Conservation (phyloP, 202 grass and related monocot genomes). For the Eragrostis tef region DNA sequence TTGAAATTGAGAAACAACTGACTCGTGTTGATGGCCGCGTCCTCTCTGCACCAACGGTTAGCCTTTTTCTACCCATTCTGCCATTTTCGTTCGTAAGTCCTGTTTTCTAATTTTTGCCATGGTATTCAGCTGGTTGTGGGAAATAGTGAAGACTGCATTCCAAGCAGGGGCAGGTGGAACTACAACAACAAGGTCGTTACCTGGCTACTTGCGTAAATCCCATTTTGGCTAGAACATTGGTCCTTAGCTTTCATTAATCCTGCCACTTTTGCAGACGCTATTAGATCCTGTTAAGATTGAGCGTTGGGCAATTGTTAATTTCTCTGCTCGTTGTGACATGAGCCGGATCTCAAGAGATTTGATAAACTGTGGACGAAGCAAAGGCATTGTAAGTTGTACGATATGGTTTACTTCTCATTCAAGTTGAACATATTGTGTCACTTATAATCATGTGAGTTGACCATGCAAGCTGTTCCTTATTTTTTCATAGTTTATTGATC, state of each 20-base stretch:
- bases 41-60: constrained; percentile 76
- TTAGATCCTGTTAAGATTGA: constrained; percentile 68
- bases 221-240: constrained; percentile 26
- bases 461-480: constrained; percentile 37
- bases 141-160: constrained; percentile 66
- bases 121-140: constrained; percentile 69
- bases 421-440: constrained; percentile 21
- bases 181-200: constrained; percentile 81
- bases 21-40: constrained; percentile 67
- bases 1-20: constrained; percentile 73
- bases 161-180: constrained; percentile 78
- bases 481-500: constrained; percentile 61
- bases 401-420: constrained; percentile 22
- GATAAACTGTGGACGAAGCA: constrained; percentile 78
- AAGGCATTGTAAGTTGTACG: constrained; percentile 81
- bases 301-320: constrained; percentile 89
- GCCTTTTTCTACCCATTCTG: constrained; percentile 10
- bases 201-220: constrained; percentile 28
- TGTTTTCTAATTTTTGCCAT: constrained; percentile 38
- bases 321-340: constrained; percentile 88
- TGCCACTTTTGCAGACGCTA: constrained; percentile 63
- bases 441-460: constrained; percentile 25
- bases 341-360: constrained; percentile 80
- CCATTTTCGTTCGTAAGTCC: constrained; percentile 25
- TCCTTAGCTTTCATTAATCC: constrained; percentile 28